These are phyloP conservation scores for Fistulifera pelliculosa DNA, from an alignment of 108 stramenopile genomes.

Conservation along the genomic window DNA sequence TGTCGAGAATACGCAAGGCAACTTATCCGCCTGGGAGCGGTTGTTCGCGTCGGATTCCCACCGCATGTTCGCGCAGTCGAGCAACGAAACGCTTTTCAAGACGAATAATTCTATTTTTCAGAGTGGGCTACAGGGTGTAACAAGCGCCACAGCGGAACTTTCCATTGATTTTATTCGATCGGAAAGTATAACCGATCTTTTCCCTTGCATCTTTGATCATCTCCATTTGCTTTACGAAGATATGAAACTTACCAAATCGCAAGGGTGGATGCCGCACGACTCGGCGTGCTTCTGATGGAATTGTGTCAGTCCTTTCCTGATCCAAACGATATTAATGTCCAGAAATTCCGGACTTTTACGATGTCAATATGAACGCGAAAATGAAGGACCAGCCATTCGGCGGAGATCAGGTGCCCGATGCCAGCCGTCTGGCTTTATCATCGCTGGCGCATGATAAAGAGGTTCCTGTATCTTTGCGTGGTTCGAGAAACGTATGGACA, in stretches of 20 bases:
- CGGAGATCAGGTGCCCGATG: too few relatives aligned
- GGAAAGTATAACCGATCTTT: constrained; percentile 4
- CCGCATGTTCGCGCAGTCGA: constrained; percentile 8
- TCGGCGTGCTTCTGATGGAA: too few relatives aligned
- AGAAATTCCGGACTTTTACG: too few relatives aligned
- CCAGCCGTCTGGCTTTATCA: not conserved
- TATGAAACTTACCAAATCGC: constrained; percentile 32
- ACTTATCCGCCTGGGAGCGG: constrained; percentile 13
- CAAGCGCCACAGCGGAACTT: not conserved
- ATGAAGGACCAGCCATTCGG: too few relatives aligned
- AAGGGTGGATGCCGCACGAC: constrained; percentile 1
- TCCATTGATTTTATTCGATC: not conserved
- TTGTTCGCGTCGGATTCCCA: constrained; percentile 19
- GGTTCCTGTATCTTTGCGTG: constrained; percentile 23
- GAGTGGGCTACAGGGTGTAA: too few relatives aligned
- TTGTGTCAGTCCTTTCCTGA: too few relatives aligned
- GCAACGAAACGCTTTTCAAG: constrained; percentile 15
- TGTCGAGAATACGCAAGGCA: not conserved
- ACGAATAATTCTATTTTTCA: too few relatives aligned
- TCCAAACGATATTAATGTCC: too few relatives aligned
- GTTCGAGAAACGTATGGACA: constrained; percentile 6
- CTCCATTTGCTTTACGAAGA: constrained; percentile 73
- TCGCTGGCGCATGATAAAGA: constrained; percentile 34
- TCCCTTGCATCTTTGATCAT: constrained; percentile 41
- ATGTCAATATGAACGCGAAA: too few relatives aligned